These are phyloP conservation scores for Aspergillus sp. DNA, from an alignment of 2,329 filamentous ascomycete genomes.

Conservation along the genomic window DNA sequence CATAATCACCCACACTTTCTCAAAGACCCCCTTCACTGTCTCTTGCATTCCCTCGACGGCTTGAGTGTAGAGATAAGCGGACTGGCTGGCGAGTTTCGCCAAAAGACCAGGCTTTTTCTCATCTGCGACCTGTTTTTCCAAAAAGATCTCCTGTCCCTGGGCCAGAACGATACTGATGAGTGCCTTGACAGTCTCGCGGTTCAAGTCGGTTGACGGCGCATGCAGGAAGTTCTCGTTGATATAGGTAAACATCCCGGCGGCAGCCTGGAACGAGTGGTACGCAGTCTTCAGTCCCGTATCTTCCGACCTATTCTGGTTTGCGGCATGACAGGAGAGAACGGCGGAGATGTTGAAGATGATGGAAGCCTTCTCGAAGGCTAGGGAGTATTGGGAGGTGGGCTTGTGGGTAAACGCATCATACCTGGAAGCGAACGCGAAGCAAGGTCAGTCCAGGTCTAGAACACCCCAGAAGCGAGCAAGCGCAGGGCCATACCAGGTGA, in stretches of 20 bases:
- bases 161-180: constrained; percentile 90
- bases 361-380: constrained; percentile 97
- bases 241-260: constrained; percentile 99
- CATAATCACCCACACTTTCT: constrained; percentile 86
- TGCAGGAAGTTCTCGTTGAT: constrained; percentile 99
- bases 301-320: constrained; percentile 85
- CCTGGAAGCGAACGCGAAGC: constrained; percentile 50
- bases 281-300: constrained; percentile 92
- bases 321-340: constrained; percentile 92
- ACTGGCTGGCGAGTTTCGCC: constrained; percentile 89
- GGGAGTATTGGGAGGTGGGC: constrained; percentile 90
- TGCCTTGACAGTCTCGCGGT: constrained; percentile 91
- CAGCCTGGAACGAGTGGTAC: constrained; percentile 97
- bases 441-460: constrained; percentile 1
- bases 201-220: constrained; percentile 92
- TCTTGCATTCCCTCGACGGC: constrained; percentile 88
- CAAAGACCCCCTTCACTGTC: constrained; percentile 87
- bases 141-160: constrained; percentile 93
- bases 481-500: constrained; percentile 73
- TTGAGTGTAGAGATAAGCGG: constrained; percentile 82
- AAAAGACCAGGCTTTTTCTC: constrained; percentile 88
- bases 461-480: not conserved
- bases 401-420: constrained; percentile 99
- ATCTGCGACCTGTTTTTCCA: constrained; percentile 92
- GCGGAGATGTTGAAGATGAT: constrained; percentile 99